phyloP scores from a whole-genome alignment of 148 eudicot genomes.

The Rhododendron simsii region DNA sequence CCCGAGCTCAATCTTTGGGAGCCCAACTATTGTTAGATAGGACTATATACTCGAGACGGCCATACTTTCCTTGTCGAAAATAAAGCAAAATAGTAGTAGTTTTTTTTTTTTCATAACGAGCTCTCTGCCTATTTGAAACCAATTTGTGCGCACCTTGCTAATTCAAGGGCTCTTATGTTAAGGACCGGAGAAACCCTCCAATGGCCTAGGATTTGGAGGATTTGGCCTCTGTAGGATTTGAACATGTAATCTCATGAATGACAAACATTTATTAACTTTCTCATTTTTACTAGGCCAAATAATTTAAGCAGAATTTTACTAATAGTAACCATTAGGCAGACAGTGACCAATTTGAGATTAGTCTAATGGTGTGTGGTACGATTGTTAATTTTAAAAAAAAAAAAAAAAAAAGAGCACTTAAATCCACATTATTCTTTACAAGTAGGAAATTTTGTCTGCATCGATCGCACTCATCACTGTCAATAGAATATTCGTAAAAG shows the following conservation, averaged over 20 bases:
- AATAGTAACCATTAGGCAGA: not conserved
- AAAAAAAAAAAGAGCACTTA: not conserved
- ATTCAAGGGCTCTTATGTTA: too few species aligned
- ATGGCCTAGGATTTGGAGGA: too few species aligned
- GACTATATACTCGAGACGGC: not conserved
- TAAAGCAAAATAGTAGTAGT: not conserved
- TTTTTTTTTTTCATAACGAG: not conserved
- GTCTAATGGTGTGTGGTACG: not conserved
- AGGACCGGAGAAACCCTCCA: not conserved
- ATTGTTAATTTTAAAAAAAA: not conserved
- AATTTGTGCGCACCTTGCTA: not conserved
- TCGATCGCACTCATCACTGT: not conserved
- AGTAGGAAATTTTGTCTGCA: not conserved
- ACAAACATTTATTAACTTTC: too few species aligned
- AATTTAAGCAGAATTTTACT: not conserved
- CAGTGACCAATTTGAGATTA: not conserved
- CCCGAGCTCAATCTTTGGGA: not conserved
- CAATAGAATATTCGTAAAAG: not conserved
- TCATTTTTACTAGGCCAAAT: not conserved
- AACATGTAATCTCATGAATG: too few species aligned
- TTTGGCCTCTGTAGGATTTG: not conserved
- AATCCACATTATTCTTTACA: not conserved
- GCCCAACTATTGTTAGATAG: not conserved
- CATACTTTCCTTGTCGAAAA: not conserved
- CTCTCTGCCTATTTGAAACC: too few species aligned